Percentiles rank a stretch among this genome's conserved stretches.
These are phyloP conservation scores for Botrytis paeoniae DNA, from an alignment of 2,329 filamentous ascomycete genomes.

Conservation along the genomic window DNA sequence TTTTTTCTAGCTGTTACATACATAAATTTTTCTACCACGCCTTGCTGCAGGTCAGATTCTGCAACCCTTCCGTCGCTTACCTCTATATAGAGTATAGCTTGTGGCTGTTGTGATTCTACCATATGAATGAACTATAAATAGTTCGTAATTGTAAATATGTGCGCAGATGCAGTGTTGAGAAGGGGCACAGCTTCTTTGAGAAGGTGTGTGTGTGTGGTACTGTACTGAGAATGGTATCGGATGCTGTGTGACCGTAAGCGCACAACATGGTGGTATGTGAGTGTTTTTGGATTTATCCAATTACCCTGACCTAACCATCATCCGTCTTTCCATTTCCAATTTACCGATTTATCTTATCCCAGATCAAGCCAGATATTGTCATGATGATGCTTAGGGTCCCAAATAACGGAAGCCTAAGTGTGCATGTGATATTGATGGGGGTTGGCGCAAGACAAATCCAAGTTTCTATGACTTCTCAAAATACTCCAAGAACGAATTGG, in stretches of 20 bases:
- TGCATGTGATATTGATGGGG: conserved; percentile 1
- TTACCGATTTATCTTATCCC: neutral
- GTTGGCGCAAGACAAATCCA: neutral
- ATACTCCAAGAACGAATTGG: neutral
- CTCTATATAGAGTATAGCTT: conserved; percentile 2
- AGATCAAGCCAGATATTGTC: neutral
- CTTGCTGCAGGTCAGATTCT: conserved; percentile 16
- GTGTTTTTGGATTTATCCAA: conserved; percentile 9
- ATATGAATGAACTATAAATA: conserved; percentile 6
- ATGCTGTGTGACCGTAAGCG: conserved; percentile 5
- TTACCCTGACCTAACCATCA: neutral
- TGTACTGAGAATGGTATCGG: neutral
- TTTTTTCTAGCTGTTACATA: neutral
- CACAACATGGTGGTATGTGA: neutral
- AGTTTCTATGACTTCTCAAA: neutral
- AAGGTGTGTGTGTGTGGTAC: neutral
- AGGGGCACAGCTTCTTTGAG: neutral
- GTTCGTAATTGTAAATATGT: neutral
- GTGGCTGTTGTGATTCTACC: conserved; percentile 5
- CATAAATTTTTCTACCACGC: neutral
- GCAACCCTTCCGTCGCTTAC: conserved; percentile 9
- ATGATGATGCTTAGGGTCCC: conserved; percentile 1
- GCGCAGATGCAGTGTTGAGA: neutral
- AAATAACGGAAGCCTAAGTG: conserved; percentile 1
- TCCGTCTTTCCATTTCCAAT: neutral